These are phyloP conservation scores for Solanum gandarillasii DNA, from an alignment of 257 asterid species.

Conservation along the genomic window DNA sequence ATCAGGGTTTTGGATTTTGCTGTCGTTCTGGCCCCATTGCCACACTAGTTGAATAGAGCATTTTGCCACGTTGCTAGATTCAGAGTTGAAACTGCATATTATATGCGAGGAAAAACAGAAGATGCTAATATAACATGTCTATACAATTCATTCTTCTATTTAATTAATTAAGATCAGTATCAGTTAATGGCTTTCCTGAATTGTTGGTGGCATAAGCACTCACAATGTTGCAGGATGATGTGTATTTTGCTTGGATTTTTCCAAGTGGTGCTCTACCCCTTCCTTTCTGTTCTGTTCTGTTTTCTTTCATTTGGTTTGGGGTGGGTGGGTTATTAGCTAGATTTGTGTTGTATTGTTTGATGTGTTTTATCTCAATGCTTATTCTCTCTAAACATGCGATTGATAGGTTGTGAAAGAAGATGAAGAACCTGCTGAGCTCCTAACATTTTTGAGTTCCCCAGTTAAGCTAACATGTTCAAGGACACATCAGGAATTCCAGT, in stretches of 20 bases:
- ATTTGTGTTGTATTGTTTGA: neutral
- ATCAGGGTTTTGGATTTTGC: neutral
- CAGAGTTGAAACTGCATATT: neutral
- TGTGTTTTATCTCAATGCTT: neutral
- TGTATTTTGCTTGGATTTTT: neutral
- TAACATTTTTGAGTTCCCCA: constrained; percentile 17
- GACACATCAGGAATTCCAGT: constrained; percentile 1
- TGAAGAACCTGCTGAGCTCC: constrained; percentile 40
- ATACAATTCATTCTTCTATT: neutral
- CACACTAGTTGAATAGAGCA: neutral
- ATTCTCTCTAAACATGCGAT: neutral
- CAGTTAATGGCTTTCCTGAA: neutral
- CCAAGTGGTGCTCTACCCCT: neutral
- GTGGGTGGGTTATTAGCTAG: neutral
- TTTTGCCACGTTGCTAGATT: neutral
- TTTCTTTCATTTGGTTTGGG: neutral
- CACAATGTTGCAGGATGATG: neutral
- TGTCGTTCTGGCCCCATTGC: neutral
- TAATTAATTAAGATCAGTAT: neutral
- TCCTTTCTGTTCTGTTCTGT: neutral
- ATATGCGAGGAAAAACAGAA: neutral
- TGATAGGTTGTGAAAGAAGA: constrained; percentile 32
- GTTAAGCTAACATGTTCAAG: constrained; percentile 2
- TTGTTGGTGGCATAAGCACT: neutral
- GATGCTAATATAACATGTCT: neutral